phyloP scores from a whole-genome alignment of 2,329 filamentous ascomycete genomes.

The Cercospora sp. region DNA sequence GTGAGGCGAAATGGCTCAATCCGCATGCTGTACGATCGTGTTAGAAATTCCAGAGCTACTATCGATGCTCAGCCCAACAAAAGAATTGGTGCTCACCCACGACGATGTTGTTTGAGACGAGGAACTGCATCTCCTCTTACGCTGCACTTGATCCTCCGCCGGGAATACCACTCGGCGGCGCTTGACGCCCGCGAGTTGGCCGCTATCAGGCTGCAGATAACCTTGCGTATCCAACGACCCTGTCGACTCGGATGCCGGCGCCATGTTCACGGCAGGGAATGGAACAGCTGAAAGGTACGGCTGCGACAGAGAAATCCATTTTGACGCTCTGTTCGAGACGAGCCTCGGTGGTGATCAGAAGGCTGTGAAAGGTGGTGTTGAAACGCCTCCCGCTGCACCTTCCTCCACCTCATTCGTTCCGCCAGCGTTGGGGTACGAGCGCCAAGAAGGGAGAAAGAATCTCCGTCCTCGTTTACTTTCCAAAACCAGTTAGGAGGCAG shows the following conservation, averaged over 20 bases:
- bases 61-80: neutral
- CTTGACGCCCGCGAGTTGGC: slow-evolving; percentile 7
- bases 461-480: neutral
- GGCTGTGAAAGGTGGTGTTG: neutral
- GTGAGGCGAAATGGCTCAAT: slow-evolving; percentile 39
- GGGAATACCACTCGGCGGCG: slow-evolving; percentile 17
- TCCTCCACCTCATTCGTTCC: neutral
- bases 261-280: neutral
- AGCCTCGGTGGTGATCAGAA: neutral
- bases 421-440: neutral
- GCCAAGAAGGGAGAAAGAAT: neutral
- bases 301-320: neutral
- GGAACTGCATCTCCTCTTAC: neutral
- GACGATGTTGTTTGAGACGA: neutral
- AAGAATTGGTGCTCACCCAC: slow-evolving; percentile 16
- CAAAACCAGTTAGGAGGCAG: neutral
- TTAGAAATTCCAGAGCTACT: neutral
- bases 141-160: slow-evolving; percentile 9
- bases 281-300: neutral
- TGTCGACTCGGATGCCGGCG: slow-evolving; percentile 2
- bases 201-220: slow-evolving; percentile 14
- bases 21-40: slow-evolving; percentile 6
- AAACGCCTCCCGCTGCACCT: slow-evolving; percentile 2
- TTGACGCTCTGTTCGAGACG: neutral
- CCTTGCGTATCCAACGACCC: slow-evolving; percentile 3